Conservation (phyloP, 2,329 filamentous ascomycete genomes). For the Aspergillus tanneri region DNA sequence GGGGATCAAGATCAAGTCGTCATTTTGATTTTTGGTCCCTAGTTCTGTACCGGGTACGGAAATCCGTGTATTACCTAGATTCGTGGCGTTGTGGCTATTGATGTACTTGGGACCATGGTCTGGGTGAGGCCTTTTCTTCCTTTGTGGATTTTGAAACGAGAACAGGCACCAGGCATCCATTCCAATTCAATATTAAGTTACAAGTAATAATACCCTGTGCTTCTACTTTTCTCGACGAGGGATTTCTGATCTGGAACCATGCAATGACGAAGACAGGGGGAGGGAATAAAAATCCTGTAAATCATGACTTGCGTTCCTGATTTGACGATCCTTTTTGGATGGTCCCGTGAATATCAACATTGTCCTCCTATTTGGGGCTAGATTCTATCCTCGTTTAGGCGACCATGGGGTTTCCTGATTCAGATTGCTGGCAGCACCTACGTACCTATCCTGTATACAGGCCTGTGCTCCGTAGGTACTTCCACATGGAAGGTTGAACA, state of each 20-base stretch:
- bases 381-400: constrained; percentile 2
- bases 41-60: too few species aligned
- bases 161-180: too few species aligned
- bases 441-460: too few species aligned
- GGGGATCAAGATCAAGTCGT: neutral
- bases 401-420: constrained; percentile 1
- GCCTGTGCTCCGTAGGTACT: neutral
- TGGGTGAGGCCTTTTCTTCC: neutral
- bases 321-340: constrained; percentile 9
- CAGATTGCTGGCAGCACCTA: too few species aligned
- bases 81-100: constrained; percentile 18
- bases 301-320: neutral
- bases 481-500: constrained; percentile 7
- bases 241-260: neutral
- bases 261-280: constrained; percentile 4
- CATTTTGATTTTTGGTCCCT: neutral
- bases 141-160: too few species aligned
- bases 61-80: constrained; percentile 4
- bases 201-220: neutral
- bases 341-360: constrained; percentile 4
- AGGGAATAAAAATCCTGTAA: constrained; percentile 3
- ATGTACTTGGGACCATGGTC: constrained; percentile 20
- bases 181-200: too few species aligned
- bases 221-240: neutral
- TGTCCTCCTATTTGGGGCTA: neutral